These are phyloP conservation scores for Moesziomyces aphidis DNA, from an alignment of 1,284 basidiomycete genomes.

Conservation along the genomic window DNA sequence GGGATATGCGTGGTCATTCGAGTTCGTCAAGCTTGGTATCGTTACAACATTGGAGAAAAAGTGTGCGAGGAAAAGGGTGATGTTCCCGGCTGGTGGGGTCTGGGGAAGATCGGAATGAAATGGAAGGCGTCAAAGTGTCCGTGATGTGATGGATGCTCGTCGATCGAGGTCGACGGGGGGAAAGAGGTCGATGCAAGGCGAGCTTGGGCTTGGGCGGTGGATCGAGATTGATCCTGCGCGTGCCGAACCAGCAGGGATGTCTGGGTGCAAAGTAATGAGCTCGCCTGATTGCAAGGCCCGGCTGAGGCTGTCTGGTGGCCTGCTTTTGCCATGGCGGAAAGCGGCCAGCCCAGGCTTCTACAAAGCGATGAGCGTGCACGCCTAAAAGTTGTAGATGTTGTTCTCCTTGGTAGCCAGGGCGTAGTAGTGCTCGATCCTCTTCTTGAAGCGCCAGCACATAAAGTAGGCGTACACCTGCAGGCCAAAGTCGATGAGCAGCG, in stretches of 20 bases:
- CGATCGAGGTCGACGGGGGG: neutral
- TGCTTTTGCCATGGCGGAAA: neutral
- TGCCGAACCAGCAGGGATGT: neutral
- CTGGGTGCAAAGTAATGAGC: neutral
- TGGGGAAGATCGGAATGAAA: neutral
- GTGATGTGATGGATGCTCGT: neutral
- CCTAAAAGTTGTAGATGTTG: slow-evolving; percentile 44
- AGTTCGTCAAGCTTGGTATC: slow-evolving; percentile 21
- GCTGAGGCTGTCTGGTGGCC: neutral
- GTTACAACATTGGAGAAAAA: slow-evolving; percentile 15
- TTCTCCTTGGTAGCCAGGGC: slow-evolving; percentile 46
- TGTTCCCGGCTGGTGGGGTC: neutral
- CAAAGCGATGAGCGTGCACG: neutral
- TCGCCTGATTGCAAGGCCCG: neutral
- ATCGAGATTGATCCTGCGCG: too few species aligned
- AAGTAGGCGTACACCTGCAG: slow-evolving; percentile 74
- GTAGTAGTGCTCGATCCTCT: slow-evolving; percentile 63
- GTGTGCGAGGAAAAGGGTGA: neutral
- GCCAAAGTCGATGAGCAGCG: slow-evolving; percentile 76
- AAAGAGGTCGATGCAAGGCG: neutral
- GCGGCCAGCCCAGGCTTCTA: too few species aligned
- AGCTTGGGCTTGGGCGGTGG: neutral
- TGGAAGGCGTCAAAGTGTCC: neutral
- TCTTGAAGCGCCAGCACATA: slow-evolving; percentile 64
- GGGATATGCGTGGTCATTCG: slow-evolving; percentile 10